Evolutionary conservation across 306 rosid species (phyloP).

Genomic region (Glycine tomentella): DNA sequence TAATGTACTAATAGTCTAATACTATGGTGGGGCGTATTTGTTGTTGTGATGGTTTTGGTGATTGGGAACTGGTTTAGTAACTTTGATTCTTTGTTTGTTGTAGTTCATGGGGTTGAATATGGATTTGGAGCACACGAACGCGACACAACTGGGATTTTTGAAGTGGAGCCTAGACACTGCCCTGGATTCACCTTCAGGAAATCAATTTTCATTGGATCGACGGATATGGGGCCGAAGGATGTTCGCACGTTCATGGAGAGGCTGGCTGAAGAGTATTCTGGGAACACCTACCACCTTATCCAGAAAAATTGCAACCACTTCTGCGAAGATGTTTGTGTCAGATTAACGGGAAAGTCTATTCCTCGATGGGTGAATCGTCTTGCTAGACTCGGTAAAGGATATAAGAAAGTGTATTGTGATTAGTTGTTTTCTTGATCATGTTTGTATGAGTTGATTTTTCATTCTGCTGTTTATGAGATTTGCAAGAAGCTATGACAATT

Average conservation of each 20-base stretch:
- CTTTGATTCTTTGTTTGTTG: conserved; percentile 27
- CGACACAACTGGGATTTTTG: conserved; percentile 77
- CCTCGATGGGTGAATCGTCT: conserved; percentile 97
- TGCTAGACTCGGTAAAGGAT: conserved; percentile 83
- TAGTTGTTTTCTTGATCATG: conserved; percentile 25
- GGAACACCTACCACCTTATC: conserved; percentile 86
- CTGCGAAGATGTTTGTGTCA: conserved; percentile 70
- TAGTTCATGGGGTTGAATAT: conserved; percentile 90
- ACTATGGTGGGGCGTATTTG: conserved; percentile 6
- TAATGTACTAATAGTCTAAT: background rate
- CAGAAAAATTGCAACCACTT: conserved; percentile 95
- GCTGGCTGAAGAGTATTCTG: conserved; percentile 74
- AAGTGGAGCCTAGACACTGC: conserved; percentile 85
- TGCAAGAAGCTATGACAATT: background rate
- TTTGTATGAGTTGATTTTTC: background rate
- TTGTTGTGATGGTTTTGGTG: background rate
- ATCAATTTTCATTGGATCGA: conserved; percentile 77
- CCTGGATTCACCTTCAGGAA: conserved; percentile 94
- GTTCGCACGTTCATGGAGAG: conserved; percentile 77
- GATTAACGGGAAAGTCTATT: conserved; percentile 67
- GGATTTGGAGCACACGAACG: conserved; percentile 96
- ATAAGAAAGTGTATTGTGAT: background rate
- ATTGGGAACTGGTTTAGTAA: background rate
- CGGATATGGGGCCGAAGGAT: conserved; percentile 69
- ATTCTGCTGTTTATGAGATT: conserved; percentile 18